These are phyloP conservation scores for Ascomycota sp. DNA, from an alignment of 2,329 filamentous ascomycete species.

Conservation along the genomic window DNA sequence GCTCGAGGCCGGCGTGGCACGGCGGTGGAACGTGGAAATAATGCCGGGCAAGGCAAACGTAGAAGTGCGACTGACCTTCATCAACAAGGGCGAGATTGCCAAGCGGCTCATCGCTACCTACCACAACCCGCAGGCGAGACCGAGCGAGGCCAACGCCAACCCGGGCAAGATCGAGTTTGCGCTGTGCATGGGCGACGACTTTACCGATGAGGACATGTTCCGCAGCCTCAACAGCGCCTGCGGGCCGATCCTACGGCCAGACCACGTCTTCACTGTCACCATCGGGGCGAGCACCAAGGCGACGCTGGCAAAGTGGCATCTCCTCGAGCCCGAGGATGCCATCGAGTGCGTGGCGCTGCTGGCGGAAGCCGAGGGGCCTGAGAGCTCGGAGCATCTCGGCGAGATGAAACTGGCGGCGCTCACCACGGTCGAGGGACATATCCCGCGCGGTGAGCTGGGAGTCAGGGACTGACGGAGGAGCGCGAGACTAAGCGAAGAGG, in stretches of 20 bases:
- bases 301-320: constrained; percentile 75
- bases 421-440: constrained; percentile 30
- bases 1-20: constrained; percentile 55
- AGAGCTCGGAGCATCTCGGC: constrained; percentile 18
- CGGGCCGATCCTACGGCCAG: constrained; percentile 27
- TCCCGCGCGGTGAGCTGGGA: constrained; percentile 15
- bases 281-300: constrained; percentile 84
- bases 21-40: constrained; percentile 79
- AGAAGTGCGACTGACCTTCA: constrained; percentile 87
- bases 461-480: not conserved
- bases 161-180: constrained; percentile 56
- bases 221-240: constrained; percentile 47
- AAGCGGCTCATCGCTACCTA: constrained; percentile 65
- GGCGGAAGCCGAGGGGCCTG: constrained; percentile 21
- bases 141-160: constrained; percentile 20
- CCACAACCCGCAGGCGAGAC: constrained; percentile 25
- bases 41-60: constrained; percentile 95
- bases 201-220: constrained; percentile 96
- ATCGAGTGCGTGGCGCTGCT: constrained; percentile 46
- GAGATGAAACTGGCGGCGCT: constrained; percentile 36
- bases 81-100: constrained; percentile 95
- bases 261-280: constrained; percentile 75
- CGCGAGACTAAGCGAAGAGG: too few species aligned
- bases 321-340: constrained; percentile 76
- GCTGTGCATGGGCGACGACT: constrained; percentile 83